Evolutionary conservation across 1,139 yeast genomes (phyloP), one percentile per base, ranked within the genome.

Genomic region (Blastobotrys elegans): DNA sequence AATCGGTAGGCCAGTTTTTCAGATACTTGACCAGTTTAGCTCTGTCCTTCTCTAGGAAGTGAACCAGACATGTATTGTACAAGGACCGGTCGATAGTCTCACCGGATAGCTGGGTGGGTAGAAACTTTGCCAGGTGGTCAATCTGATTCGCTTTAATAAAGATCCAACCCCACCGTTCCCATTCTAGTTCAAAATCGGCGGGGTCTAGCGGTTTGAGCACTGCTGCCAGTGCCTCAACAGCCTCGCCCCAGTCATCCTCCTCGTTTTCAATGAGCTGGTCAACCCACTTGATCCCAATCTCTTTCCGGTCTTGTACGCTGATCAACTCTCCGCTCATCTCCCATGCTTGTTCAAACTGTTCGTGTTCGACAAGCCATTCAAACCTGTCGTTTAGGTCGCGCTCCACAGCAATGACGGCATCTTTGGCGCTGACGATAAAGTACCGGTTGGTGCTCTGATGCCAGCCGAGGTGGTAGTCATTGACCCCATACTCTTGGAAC

Each of bases 381-480:
- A 84, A 73, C 50, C 83, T 77, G 60, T 90, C 97, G 27, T 69
- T 64, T 21, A 84, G 64, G 53, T 80, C 82, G 24, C 84, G 72
- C 54, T 84, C 89, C 56, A 80, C 77, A 0, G 90, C 90, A 13
- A 81, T 70, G 1, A 92, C 85, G 1, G 84, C 90, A 66, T 89
- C 97, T 46, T 79, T 79, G 0, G 96, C 88, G 62, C 94, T 81
- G 6, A 90, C 72, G 18, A 92, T 72, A 55, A 74, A 84, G 68
- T 84, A 87, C 37, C 72, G 69, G 0, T 76, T 69, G 10, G 57
- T 56, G 14, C 47, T 40, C 47, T 49, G 24, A 14, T 54, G 47
- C 36, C 57, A 53, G 5, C 56, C 56, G 43, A 90, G 65, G 52
- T 78, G 80, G 59, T 84, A 86, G 61, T 92, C 97, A 63, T 90